These are phyloP conservation scores for Dipodascus albidus DNA, from an alignment of 805 yeast species.

Conservation along the genomic window DNA sequence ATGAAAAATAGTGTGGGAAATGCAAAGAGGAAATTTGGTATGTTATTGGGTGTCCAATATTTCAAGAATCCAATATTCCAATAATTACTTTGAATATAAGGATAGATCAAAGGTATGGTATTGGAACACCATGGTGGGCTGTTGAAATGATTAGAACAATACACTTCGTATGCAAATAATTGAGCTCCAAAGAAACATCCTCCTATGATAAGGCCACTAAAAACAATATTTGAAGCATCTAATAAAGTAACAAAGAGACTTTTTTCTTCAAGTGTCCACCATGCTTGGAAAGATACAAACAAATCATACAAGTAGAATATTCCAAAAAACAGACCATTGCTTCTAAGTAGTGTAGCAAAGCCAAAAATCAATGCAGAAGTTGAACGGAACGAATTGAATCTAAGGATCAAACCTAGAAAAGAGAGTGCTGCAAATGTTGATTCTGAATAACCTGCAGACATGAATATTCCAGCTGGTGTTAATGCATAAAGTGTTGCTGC, in stretches of 20 bases:
- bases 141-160: constrained; percentile 39
- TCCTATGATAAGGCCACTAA: constrained; percentile 27
- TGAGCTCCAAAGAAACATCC: constrained; percentile 45
- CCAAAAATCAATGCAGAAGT: constrained; percentile 45
- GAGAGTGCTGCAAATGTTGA: constrained; percentile 52
- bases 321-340: constrained; percentile 72
- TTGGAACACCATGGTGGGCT: constrained; percentile 78
- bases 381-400: constrained; percentile 34
- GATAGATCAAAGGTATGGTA: constrained; percentile 46
- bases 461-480: constrained; percentile 76
- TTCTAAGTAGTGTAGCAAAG: constrained; percentile 50
- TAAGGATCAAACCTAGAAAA: constrained; percentile 41
- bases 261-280: neutral
- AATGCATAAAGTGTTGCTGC: constrained; percentile 39
- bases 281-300: constrained; percentile 13
- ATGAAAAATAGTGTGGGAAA: constrained; percentile 51
- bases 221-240: constrained; percentile 17
- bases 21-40: constrained; percentile 74
- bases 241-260: neutral
- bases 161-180: constrained; percentile 35
- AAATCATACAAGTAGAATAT: constrained; percentile 51
- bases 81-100: constrained; percentile 64
- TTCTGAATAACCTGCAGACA: constrained; percentile 68
- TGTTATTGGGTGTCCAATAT: constrained; percentile 74
- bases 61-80: constrained; percentile 77